Conservation (phyloP, 169 alveolate species). For the Plasmodium relictum region DNA sequence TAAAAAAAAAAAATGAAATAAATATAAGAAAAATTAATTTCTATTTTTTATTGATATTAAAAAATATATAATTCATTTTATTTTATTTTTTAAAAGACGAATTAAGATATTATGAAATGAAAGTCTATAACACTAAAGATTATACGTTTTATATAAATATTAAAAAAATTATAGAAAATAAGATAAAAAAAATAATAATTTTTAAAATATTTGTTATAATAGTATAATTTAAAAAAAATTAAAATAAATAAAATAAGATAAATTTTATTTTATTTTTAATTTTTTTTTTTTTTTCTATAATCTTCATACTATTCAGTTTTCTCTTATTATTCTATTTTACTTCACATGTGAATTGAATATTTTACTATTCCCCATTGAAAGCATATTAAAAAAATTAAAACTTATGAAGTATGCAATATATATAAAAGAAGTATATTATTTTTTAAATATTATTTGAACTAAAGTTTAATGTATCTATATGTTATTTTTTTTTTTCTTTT, state of each 20-base stretch:
- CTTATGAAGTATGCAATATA: slow-evolving; percentile 48
- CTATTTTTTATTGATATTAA: not conserved
- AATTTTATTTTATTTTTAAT: not conserved
- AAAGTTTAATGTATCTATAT: not conserved
- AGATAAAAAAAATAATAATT: slow-evolving; percentile 30
- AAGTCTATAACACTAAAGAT: slow-evolving; percentile 31
- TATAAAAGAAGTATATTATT: not conserved
- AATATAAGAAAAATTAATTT: not conserved
- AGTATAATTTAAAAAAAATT: slow-evolving; percentile 14
- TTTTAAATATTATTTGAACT: not conserved
- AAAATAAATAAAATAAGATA: not conserved
- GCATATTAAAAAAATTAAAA: slow-evolving; percentile 63
- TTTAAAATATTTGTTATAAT: slow-evolving; percentile 44
- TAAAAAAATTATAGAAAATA: slow-evolving; percentile 22
- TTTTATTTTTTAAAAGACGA: slow-evolving; percentile 17
- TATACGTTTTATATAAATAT: slow-evolving; percentile 54
- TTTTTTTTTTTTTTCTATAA: not conserved
- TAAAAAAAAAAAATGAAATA: not conserved
- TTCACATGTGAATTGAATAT: slow-evolving; percentile 47
- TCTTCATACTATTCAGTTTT: slow-evolving; percentile 25
- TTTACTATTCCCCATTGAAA: slow-evolving; percentile 51
- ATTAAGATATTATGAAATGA: slow-evolving; percentile 49
- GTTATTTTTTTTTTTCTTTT: not conserved
- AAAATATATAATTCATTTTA: not conserved
- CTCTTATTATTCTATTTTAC: slow-evolving; percentile 48